These are phyloP conservation scores for Hawksworthiomyces lignivorus DNA, from an alignment of 2,329 filamentous ascomycete genomes.

Conservation along the genomic window DNA sequence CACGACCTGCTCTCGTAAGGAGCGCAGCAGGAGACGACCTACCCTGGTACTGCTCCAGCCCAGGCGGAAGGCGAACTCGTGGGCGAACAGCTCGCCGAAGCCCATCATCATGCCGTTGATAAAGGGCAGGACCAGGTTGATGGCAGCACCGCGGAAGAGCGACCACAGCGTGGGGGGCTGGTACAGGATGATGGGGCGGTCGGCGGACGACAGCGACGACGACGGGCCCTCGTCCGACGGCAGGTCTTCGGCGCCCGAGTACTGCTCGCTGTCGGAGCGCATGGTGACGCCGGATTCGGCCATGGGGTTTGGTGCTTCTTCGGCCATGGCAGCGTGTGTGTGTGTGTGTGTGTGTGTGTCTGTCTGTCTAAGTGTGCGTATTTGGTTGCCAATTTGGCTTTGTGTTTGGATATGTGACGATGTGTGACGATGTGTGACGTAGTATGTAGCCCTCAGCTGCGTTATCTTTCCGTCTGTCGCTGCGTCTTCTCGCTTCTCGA, in stretches of 20 bases:
- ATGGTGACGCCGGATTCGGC: constrained; percentile 70
- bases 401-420: too few species aligned
- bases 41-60: constrained; percentile 96
- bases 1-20: background rate
- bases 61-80: constrained; percentile 86
- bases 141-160: constrained; percentile 77
- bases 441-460: too few species aligned
- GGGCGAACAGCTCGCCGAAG: constrained; percentile 92
- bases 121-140: constrained; percentile 92
- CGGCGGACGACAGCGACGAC: constrained; percentile 25
- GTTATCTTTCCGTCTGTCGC: too few species aligned
- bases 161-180: constrained; percentile 82
- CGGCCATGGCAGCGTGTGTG: constrained; percentile 42
- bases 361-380: too few species aligned
- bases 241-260: constrained; percentile 58
- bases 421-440: too few species aligned
- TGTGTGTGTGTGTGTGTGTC: background rate
- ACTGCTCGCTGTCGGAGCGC: constrained; percentile 76
- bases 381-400: too few species aligned
- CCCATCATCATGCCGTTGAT: constrained; percentile 98
- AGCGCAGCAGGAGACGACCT: constrained; percentile 23
- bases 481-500: too few species aligned
- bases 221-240: constrained; percentile 53
- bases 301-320: constrained; percentile 46
- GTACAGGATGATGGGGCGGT: constrained; percentile 72